These are phyloP conservation scores for Cyathus striatus DNA, from an alignment of 768 basidiomycete genomes.

Conservation along the genomic window DNA sequence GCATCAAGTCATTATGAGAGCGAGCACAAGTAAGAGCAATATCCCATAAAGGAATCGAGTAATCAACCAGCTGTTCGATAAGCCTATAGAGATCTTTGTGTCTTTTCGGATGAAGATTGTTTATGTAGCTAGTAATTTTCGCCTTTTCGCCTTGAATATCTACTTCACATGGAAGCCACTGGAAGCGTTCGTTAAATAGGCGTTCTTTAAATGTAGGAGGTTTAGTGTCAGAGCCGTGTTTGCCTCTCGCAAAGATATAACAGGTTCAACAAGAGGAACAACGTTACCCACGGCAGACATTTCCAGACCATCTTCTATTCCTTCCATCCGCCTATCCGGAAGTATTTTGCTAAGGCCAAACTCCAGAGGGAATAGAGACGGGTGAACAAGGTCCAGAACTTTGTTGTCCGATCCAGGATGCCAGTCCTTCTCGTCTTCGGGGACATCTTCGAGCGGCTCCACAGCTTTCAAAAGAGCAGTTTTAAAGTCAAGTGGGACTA, in stretches of 20 bases:
- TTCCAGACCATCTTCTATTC: slow-evolving; percentile 4
- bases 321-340: neutral
- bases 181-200: no score
- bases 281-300: slow-evolving; percentile 5
- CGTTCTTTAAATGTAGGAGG: neutral
- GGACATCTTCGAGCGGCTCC: slow-evolving; percentile 23
- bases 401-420: slow-evolving; percentile 30
- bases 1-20: slow-evolving; percentile 5
- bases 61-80: slow-evolving; percentile 18
- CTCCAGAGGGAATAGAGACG: slow-evolving; percentile 27
- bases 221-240: neutral
- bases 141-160: neutral
- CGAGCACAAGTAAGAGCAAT: slow-evolving; percentile 13
- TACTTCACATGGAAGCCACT: slow-evolving; percentile 2
- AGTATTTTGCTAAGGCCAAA: slow-evolving; percentile 18
- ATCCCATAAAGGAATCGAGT: slow-evolving; percentile 25
- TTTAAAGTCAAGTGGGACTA: slow-evolving; percentile 10
- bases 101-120: slow-evolving; percentile 28
- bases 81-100: slow-evolving; percentile 15
- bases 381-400: slow-evolving; percentile 36
- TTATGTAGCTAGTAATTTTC: slow-evolving; percentile 30
- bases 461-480: slow-evolving; percentile 10
- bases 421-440: slow-evolving; percentile 30
- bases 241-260: neutral
- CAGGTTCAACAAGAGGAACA: neutral